Percentiles rank a stretch among this genome's conserved stretches.
Conservation (phyloP, 129 eudicot genomes). For the Artemisia tridentata region DNA sequence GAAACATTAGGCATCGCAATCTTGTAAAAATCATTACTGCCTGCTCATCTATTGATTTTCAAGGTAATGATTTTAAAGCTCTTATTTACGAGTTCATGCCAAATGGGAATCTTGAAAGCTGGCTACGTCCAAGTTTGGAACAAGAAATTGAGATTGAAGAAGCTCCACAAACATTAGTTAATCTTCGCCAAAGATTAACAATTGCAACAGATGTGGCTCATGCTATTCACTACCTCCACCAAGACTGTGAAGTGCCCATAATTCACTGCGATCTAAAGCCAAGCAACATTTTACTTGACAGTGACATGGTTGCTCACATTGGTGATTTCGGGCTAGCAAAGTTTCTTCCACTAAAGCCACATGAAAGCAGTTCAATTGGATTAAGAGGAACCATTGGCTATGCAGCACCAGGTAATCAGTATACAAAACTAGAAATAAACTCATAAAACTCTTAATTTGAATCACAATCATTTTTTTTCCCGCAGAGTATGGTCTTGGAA, state of each 20-base stretch:
- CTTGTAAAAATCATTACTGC: slow-evolving; percentile 37
- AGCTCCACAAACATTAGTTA: slow-evolving; percentile 19
- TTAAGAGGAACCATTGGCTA: slow-evolving; percentile 48
- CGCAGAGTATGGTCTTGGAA: slow-evolving; percentile 45
- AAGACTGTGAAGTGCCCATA: slow-evolving; percentile 29
- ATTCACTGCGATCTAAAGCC: slow-evolving; percentile 43
- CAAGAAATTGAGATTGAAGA: slow-evolving; percentile 6
- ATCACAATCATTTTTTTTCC: not conserved
- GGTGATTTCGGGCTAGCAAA: slow-evolving; percentile 46
- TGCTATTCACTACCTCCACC: slow-evolving; percentile 37
- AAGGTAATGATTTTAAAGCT: slow-evolving; percentile 45
- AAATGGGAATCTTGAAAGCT: slow-evolving; percentile 40
- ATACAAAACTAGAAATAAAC: not conserved
- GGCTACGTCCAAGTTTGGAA: slow-evolving; percentile 35
- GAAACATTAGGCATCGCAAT: slow-evolving; percentile 38
- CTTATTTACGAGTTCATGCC: slow-evolving; percentile 37
- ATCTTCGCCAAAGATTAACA: slow-evolving; percentile 26
- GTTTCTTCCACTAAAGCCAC: slow-evolving; percentile 32
- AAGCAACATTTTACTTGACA: slow-evolving; percentile 39
- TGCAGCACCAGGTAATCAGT: slow-evolving; percentile 47
- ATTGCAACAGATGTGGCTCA: slow-evolving; percentile 36
- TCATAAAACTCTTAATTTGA: not conserved
- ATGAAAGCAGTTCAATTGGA: slow-evolving; percentile 41
- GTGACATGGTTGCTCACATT: slow-evolving; percentile 35
- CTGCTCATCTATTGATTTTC: slow-evolving; percentile 38